A percentile compares a stretch with the other conserved stretches of the same genome.
Evolutionary conservation across 2,329 filamentous ascomycete genomes (phyloP).

Genomic region (Colletotrichum horii): DNA sequence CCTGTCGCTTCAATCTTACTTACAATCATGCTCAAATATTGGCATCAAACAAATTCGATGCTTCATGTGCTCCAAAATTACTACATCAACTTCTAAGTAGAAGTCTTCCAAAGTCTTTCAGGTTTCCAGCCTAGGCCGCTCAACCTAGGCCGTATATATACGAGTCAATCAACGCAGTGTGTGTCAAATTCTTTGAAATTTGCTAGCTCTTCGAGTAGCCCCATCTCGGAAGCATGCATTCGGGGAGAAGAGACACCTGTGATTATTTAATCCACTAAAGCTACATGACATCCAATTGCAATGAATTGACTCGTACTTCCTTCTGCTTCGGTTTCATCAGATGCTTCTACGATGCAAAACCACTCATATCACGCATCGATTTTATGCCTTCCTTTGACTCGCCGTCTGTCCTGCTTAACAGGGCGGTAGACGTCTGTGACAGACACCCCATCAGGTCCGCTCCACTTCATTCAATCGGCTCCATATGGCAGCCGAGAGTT

Average conservation of each 20-base stretch:
- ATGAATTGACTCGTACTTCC: not conserved
- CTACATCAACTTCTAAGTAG: no score
- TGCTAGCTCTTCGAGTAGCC: no score
- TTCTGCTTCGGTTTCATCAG: fast-evolving
- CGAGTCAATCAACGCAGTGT: no score
- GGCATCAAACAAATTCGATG: no score
- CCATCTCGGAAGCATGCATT: no score
- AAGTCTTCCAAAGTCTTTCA: no score
- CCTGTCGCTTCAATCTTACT: not conserved
- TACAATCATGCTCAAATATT: no score
- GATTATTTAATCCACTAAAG: not conserved
- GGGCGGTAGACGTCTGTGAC: not conserved
- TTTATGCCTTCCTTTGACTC: not conserved
- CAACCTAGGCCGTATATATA: no score
- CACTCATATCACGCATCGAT: not conserved
- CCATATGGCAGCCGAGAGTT: not conserved
- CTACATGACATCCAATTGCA: not conserved
- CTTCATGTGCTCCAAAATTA: no score
- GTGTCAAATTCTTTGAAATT: no score
- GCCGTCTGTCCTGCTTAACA: not conserved
- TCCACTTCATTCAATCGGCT: not conserved
- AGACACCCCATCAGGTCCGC: not conserved
- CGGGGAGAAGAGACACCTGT: not conserved
- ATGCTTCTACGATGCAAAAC: fast-evolving
- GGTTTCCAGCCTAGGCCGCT: no score